Base-by-base conservation (phyloP, 2,329 filamentous ascomycete genomes). In the Allantophomopsis cytisporea region DNA sequence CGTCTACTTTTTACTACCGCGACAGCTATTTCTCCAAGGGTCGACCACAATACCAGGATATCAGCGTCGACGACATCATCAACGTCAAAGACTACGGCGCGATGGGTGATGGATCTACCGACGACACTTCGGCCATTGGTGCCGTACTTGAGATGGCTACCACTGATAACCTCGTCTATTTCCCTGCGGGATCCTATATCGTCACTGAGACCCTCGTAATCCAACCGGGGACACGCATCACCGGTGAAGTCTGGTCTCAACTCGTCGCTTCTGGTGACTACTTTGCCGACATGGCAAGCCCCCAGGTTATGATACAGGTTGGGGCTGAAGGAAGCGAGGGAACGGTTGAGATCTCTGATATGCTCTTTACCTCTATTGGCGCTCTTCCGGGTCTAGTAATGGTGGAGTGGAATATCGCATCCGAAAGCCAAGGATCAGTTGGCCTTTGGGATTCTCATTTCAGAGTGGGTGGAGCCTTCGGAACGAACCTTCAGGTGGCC, bases 51-150 rank as follows among this genome's bases (percentile, higher is more conserved):
- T 70, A 68, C 39, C 50, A 55, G 3, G 53, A 63, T 28, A 64
- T 62, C 43, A 52, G 54, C 7, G 49, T 55, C 7, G 51, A 55
- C 23, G 57, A 65, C 36, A 54, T 70, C 30, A 52, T 68, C 23
- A 69, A 83, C 46, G 80, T 85, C 35, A 76, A 71, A 59, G 78
- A 83, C 50, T 83, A 71, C 49, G 81, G 81, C 32, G 81, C 81
- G 36, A 70, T 63, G 45, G 73, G 73, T 46, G 73, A 80, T 49
- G 78, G 77, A 7, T 58, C 62, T 1, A 80, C 79, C 13, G 88
- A 95, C 54, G 86, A 94, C 54, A 93, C 86, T 0, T 41, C 60
- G 1, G 83, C 86, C 43, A 36, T 46, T 33, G 34, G 43, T 14
- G 13, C 12, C 8, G 39, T 42, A 11, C 17, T 47, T 1, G n/a